Conservation (phyloP, 2,329 filamentous ascomycete species). For the Alternaria ventricosa region DNA sequence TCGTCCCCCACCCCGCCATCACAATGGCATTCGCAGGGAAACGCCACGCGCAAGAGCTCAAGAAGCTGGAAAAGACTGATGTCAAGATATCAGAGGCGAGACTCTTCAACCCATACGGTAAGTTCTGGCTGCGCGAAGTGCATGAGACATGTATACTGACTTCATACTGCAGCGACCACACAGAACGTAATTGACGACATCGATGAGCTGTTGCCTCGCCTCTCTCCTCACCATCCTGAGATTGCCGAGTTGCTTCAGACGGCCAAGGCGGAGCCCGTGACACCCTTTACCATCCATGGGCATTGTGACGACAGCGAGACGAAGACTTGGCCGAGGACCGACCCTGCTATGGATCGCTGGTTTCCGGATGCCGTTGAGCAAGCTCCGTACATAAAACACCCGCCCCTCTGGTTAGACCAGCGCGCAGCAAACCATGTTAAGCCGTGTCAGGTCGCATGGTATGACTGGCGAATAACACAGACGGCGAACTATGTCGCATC, state of each 20-base stretch:
- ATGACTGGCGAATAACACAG: not conserved
- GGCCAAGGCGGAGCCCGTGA: not conserved
- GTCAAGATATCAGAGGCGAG: not conserved
- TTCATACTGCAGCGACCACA: not conserved
- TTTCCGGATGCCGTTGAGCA: not conserved
- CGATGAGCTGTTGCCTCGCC: not conserved
- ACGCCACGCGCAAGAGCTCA: not conserved
- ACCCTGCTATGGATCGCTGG: not conserved
- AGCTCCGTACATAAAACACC: not conserved
- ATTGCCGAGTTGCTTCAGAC: not conserved
- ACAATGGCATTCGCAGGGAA: not conserved
- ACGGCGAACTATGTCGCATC: not conserved
- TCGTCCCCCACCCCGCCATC: not conserved
- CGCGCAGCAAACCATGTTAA: not conserved
- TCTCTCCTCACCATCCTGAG: not conserved
- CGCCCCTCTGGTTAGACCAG: not conserved
- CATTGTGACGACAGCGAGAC: not conserved
- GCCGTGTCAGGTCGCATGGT: not conserved
- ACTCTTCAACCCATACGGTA: not conserved
- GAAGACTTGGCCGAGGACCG: not conserved
- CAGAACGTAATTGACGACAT: not conserved
- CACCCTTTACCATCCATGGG: not conserved
- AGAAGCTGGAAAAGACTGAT: not conserved
- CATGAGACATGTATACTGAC: not conserved
- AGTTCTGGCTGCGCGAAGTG: not conserved